A percentile compares a stretch with the other conserved stretches of the same genome.
These are phyloP conservation scores for Fusarium verticillioides DNA, from an alignment of 2,329 filamentous ascomycete genomes.

Conservation along the genomic window DNA sequence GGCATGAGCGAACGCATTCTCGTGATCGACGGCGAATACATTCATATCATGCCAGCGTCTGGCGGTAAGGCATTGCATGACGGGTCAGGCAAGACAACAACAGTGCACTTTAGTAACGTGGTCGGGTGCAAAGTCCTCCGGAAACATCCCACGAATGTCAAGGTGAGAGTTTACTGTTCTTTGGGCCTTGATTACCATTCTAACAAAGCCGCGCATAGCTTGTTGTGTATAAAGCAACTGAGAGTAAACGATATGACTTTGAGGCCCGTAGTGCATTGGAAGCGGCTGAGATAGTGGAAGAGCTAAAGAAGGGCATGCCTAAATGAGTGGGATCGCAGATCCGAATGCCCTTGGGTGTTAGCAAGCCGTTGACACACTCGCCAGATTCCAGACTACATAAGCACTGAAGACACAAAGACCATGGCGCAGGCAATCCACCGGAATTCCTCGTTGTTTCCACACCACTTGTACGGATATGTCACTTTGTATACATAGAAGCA, in stretches of 20 bases:
- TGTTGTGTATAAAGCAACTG: slow-evolving; percentile 78
- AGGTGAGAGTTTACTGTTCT: slow-evolving; percentile 61
- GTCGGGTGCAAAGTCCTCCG: slow-evolving; percentile 84
- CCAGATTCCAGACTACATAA: neutral
- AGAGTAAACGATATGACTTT: slow-evolving; percentile 86
- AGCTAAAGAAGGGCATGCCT: slow-evolving; percentile 78
- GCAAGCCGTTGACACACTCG: neutral
- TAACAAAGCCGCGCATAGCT: slow-evolving; percentile 56
- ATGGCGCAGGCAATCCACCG: slow-evolving; percentile 1
- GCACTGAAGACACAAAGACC: neutral
- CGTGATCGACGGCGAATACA: slow-evolving; percentile 85
- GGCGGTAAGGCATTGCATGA: slow-evolving; percentile 74
- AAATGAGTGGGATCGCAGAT: neutral
- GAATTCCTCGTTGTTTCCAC: neutral
- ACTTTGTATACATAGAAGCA: neutral
- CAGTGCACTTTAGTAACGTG: slow-evolving; percentile 84
- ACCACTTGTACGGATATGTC: neutral
- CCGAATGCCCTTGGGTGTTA: slow-evolving; percentile 8
- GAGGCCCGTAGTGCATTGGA: slow-evolving; percentile 78
- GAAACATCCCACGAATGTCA: slow-evolving; percentile 83
- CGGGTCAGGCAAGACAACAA: slow-evolving; percentile 76
- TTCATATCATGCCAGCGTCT: slow-evolving; percentile 82
- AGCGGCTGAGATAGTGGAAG: slow-evolving; percentile 80
- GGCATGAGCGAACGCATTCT: slow-evolving; percentile 80
- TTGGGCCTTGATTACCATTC: neutral